Evolutionary conservation across 2,329 filamentous ascomycete genomes (phyloP).

Genomic region (Penicillium thymicola): DNA sequence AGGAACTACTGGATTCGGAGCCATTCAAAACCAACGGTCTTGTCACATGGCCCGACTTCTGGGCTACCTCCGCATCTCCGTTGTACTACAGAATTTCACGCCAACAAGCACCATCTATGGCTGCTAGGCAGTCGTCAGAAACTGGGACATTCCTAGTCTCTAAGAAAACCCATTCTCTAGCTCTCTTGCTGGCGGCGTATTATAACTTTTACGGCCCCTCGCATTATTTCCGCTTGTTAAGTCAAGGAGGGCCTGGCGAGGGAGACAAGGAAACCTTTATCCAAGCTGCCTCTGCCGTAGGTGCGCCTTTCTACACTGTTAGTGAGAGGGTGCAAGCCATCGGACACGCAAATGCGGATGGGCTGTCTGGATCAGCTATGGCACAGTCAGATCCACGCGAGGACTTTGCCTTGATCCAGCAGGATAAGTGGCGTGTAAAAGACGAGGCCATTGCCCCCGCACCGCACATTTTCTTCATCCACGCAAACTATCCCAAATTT

Average conservation of each 20-base stretch:
- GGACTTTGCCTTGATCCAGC: slow-evolving; percentile 34
- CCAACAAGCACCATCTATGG: slow-evolving; percentile 32
- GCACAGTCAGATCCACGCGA: slow-evolving; percentile 39
- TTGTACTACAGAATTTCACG: slow-evolving; percentile 44
- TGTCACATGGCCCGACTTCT: slow-evolving; percentile 58
- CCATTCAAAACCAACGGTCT: slow-evolving; percentile 53
- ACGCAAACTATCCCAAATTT: slow-evolving; percentile 44
- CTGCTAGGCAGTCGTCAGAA: slow-evolving; percentile 36
- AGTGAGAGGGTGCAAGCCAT: slow-evolving; percentile 37
- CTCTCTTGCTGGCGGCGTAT: slow-evolving; percentile 37
- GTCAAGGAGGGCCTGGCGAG: slow-evolving; percentile 39
- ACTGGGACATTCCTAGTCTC: slow-evolving; percentile 37
- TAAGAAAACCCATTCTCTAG: slow-evolving; percentile 35
- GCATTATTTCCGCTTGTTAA: slow-evolving; percentile 39
- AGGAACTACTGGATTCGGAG: slow-evolving; percentile 49
- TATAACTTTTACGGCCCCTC: slow-evolving; percentile 39
- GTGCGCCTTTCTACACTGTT: slow-evolving; percentile 36
- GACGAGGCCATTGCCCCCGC: slow-evolving; percentile 31
- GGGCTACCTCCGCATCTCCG: slow-evolving; percentile 44
- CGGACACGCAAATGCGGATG: slow-evolving; percentile 30
- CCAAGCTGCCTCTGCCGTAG: slow-evolving; percentile 33
- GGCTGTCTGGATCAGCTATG: slow-evolving; percentile 37
- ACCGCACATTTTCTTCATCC: slow-evolving; percentile 39
- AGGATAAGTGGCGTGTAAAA: slow-evolving; percentile 33
- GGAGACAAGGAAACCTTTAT: slow-evolving; percentile 42